Base-by-base conservation (phyloP, 208 protist genomes). In the Acanthamoeba sp. region DNA sequence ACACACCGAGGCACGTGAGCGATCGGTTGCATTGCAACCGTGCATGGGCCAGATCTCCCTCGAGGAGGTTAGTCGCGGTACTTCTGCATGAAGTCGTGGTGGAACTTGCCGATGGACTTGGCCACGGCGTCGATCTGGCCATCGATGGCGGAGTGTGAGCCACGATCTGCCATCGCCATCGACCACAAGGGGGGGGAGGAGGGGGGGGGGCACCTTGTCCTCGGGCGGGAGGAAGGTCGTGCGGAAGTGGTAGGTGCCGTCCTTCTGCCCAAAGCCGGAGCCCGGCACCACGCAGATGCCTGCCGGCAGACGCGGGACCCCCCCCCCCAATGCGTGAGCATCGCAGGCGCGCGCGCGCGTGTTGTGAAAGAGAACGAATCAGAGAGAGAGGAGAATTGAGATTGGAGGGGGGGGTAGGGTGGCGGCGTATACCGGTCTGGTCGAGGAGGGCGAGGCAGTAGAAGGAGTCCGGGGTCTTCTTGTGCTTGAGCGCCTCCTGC, bases 141-240 rank as follows among this genome's bases (percentile, higher is more conserved):
- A 3, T 10, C 42, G 10, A 10, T 10, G 42, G 10, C 3, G 42
- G 10, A 48, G 42, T 20, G 48, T 55, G n/a, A n/a, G n/a, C n/a
- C n/a, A n/a, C n/a, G n/a, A n/a, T n/a, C n/a, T n/a, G n/a, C n/a
- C n/a, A 50, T 50, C 45, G 12, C 45, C 38, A 40, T 66, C 14
- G 5, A 89, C 29, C 12, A 85, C 16, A 89, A 38, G 34, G 48
- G 36, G 20, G 0, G 36, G 7, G 50, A 34, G 29, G 76, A 36
- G 27, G 40, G 45, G n/a, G 38, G 29, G 2, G 0, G 38, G 76
- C 20, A 99, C 99, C 80, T 99, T 94, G 27, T 99, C 97, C 94
- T 99, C 99, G 27, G 97, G 97, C 32, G 99, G 99, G 34, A 99
- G 97, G 95, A 99, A 99, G 42, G 99, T 99, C 27, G 98, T 99